Evolutionary conservation across 306 rosid species (phyloP).

Genomic region (Cicer chorassanicum): DNA sequence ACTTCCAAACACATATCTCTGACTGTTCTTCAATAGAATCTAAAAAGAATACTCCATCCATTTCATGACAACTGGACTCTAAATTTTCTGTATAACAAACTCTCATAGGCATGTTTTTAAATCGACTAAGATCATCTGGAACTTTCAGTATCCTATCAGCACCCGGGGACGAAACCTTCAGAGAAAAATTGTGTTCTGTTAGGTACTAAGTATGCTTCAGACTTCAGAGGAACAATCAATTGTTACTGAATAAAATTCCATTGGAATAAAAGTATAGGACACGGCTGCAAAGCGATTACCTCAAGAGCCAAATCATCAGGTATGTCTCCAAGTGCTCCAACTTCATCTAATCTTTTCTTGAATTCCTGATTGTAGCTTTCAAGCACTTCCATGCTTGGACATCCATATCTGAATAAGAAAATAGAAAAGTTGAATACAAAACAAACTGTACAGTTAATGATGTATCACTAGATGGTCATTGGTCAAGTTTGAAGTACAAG

Average conservation of each 20-base stretch:
- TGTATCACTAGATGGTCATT: slow-evolving; percentile 1
- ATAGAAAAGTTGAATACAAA: slow-evolving; percentile 21
- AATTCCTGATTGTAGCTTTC: slow-evolving; percentile 70
- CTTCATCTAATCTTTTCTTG: slow-evolving; percentile 80
- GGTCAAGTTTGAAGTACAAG: slow-evolving; percentile 20
- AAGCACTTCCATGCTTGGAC: slow-evolving; percentile 85
- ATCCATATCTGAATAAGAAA: slow-evolving; percentile 72
- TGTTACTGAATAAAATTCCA: slow-evolving; percentile 33
- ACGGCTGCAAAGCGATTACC: slow-evolving; percentile 51
- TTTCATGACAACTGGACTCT: slow-evolving; percentile 58
- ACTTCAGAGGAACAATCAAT: slow-evolving; percentile 36
- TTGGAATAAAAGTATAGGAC: slow-evolving; percentile 16
- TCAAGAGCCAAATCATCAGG: slow-evolving; percentile 83
- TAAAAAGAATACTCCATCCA: slow-evolving; percentile 65
- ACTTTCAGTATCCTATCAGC: slow-evolving; percentile 86
- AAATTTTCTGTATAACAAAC: slow-evolving; percentile 60
- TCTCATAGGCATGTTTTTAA: slow-evolving; percentile 79
- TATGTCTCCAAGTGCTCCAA: slow-evolving; percentile 80
- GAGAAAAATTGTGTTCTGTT: slow-evolving; percentile 35
- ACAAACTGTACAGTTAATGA: slow-evolving; percentile 36
- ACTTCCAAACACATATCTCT: slow-evolving; percentile 79
- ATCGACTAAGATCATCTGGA: slow-evolving; percentile 78
- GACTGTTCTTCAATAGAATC: slow-evolving; percentile 65
- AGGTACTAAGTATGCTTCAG: slow-evolving; percentile 40
- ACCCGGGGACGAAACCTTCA: slow-evolving; percentile 90